Evolutionary conservation across 2,329 filamentous ascomycete species (phyloP).

Genomic region (Helotiales sp.): DNA sequence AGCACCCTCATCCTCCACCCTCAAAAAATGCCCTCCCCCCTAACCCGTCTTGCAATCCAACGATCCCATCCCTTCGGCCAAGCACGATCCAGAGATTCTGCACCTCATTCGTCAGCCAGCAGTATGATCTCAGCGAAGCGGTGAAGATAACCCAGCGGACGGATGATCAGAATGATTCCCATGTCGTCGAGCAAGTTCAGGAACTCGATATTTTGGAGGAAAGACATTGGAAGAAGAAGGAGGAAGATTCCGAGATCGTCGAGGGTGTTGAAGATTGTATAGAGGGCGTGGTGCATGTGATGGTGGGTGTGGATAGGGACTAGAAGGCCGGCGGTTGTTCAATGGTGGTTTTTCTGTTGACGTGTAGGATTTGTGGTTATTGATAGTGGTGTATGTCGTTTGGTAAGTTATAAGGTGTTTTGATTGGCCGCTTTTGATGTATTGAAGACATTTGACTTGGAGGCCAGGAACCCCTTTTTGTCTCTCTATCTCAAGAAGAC

Average conservation of each 20-base stretch:
- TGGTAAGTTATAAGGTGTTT: background rate
- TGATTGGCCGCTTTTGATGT: background rate
- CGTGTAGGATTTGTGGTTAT: background rate
- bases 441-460: background rate
- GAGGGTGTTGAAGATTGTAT: conserved; percentile 30
- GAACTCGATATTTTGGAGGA: conserved; percentile 23
- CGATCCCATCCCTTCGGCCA: background rate
- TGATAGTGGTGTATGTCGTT: background rate
- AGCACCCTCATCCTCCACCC: background rate
- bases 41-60: background rate
- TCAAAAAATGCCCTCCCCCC: background rate
- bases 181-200: conserved; percentile 36
- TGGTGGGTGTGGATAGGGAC: background rate
- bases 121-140: conserved; percentile 25
- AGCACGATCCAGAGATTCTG: conserved; percentile 12
- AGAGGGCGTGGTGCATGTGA: background rate
- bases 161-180: conserved; percentile 32
- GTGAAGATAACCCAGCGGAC: conserved; percentile 29
- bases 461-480: background rate
- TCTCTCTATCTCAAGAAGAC: background rate
- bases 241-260: conserved; percentile 37
- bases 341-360: background rate
- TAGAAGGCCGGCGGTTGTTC: background rate
- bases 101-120: conserved; percentile 5
- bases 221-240: conserved; percentile 28